phyloP scores from a whole-genome alignment of 306 rosid genomes.

The Cicer judaicum region DNA sequence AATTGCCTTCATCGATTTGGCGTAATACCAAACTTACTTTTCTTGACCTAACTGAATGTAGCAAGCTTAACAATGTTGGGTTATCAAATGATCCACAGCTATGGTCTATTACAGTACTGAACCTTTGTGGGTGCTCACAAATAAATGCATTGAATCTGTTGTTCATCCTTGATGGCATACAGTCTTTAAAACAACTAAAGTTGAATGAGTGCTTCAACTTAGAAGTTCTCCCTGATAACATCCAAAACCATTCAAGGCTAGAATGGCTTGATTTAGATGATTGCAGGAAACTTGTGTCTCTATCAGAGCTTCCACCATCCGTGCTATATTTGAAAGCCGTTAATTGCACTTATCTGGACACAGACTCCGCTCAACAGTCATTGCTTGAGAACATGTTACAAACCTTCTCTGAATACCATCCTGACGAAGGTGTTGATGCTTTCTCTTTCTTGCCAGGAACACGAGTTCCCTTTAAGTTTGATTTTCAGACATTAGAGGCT shows the following conservation, averaged over 20 bases:
- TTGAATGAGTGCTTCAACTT: neutral
- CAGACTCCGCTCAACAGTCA: neutral
- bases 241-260: neutral
- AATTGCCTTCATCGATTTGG: slow-evolving; percentile 5
- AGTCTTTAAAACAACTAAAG: neutral
- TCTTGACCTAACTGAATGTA: neutral
- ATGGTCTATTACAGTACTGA: neutral
- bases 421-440: neutral
- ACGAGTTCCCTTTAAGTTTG: neutral
- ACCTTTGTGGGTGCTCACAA: neutral
- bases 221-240: slow-evolving; percentile 15
- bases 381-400: neutral
- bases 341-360: slow-evolving; percentile 12
- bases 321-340: neutral
- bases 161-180: neutral
- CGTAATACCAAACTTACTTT: neutral
- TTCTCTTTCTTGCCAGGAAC: neutral
- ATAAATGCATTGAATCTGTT: neutral
- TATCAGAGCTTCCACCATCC: neutral
- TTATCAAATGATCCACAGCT: neutral
- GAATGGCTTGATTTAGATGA: neutral
- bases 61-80: neutral
- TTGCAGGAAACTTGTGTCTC: neutral
- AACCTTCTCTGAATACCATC: no score
- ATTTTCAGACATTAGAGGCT: neutral